Conservation (phyloP, 78 protist species). For the Diacronema lutheri region DNA sequence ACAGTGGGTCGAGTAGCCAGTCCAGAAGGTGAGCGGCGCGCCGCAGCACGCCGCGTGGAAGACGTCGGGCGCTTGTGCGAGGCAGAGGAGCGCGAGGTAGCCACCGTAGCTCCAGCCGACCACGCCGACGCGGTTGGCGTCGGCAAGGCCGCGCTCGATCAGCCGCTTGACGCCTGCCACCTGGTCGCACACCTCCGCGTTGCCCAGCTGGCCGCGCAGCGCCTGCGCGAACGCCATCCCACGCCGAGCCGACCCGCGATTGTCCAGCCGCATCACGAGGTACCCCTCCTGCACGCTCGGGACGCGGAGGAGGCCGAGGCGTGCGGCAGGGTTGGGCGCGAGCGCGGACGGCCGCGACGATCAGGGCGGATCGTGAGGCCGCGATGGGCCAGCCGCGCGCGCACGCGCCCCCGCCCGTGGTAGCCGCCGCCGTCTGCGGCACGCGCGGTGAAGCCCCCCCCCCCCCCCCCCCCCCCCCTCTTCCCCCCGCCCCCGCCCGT, state of each 20-base stretch:
- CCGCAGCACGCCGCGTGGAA: constrained; percentile 78
- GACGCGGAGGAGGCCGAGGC: neutral
- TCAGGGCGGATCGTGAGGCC: too few species aligned
- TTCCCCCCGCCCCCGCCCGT: too few species aligned
- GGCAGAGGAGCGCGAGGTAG: constrained; percentile 71
- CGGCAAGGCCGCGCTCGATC: constrained; percentile 25
- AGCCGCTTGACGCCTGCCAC: constrained; percentile 37
- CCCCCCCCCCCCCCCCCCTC: too few species aligned
- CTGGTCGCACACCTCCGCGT: constrained; percentile 72
- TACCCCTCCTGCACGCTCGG: constrained; percentile 48
- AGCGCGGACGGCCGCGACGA: too few species aligned
- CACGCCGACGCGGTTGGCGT: constrained; percentile 63
- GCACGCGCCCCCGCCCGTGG: neutral
- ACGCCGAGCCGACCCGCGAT: constrained; percentile 55
- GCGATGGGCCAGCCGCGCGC: neutral
- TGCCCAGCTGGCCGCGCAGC: constrained; percentile 59
- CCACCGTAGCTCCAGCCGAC: constrained; percentile 92
- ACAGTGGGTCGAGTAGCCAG: constrained; percentile 81
- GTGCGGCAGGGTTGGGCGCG: too few species aligned
- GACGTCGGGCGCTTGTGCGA: constrained; percentile 66
- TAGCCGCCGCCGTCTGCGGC: too few species aligned
- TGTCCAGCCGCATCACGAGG: constrained; percentile 61
- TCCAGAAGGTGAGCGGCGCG: constrained; percentile 92
- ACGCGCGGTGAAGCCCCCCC: too few species aligned
- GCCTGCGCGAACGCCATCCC: constrained; percentile 41